Evolutionary conservation across 257 asterid species (phyloP).

Genomic region (Misopates orontium): DNA sequence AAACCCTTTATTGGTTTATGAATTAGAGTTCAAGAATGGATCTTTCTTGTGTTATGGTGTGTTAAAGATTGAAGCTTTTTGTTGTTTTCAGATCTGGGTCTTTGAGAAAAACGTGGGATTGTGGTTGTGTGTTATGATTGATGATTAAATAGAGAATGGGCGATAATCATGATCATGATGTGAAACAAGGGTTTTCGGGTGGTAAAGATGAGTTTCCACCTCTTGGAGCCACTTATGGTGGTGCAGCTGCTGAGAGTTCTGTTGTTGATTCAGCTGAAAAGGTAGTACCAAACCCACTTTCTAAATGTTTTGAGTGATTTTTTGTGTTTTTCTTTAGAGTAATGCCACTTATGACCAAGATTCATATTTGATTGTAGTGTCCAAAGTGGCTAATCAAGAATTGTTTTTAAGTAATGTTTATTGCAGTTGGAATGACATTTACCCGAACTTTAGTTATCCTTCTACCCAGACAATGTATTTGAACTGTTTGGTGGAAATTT

Average conservation of each 20-base stretch:
- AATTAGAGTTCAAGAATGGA: conserved; percentile 29
- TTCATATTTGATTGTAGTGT: conserved; percentile 1
- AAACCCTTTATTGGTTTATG: conserved; percentile 25
- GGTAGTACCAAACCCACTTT: conserved; percentile 28
- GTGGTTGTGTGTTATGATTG: conserved; percentile 36
- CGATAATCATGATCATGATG: conserved; percentile 36
- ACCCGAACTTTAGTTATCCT: background rate
- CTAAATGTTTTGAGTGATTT: too few species aligned
- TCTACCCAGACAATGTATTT: too few species aligned
- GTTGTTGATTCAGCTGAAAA: conserved; percentile 49
- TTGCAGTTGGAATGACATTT: background rate
- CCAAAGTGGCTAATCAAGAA: background rate
- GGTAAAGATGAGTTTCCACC: conserved; percentile 40
- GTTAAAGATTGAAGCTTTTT: conserved; percentile 30
- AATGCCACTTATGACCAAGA: background rate
- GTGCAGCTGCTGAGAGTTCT: conserved; percentile 35
- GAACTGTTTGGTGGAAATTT: too few species aligned
- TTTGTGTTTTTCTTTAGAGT: conserved; percentile 1
- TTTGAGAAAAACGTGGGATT: conserved; percentile 22
- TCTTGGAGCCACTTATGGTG: conserved; percentile 30
- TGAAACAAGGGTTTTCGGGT: conserved; percentile 47
- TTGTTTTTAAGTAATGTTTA: background rate
- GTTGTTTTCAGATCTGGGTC: conserved; percentile 51
- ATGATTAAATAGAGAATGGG: conserved; percentile 57
- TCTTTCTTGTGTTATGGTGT: background rate